A percentile compares a stretch with the other conserved stretches of the same genome.
Evolutionary conservation across 805 yeast genomes (phyloP).

Genomic region (Saccharomycopsis sp.): DNA sequence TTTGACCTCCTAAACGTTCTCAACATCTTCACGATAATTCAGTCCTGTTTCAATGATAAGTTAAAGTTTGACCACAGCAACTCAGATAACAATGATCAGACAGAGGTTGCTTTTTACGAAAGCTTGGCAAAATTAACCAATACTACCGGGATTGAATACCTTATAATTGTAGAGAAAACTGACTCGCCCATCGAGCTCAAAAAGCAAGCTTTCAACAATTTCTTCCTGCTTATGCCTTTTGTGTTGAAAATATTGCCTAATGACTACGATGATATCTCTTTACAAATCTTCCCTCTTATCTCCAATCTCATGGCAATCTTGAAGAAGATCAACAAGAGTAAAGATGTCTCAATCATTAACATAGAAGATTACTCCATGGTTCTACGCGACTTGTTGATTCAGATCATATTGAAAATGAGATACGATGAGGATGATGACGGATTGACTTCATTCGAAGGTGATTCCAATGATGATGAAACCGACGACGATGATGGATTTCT

Average conservation of each 20-base stretch:
- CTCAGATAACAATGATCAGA: constrained; percentile 31
- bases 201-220: constrained; percentile 33
- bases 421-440: constrained; percentile 73
- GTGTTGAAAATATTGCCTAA: constrained; percentile 65
- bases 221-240: constrained; percentile 64
- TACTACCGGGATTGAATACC: constrained; percentile 67
- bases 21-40: constrained; percentile 33
- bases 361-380: constrained; percentile 38
- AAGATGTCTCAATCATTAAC: constrained; percentile 32
- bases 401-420: constrained; percentile 70
- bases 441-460: constrained; percentile 28
- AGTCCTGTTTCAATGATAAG: constrained; percentile 27
- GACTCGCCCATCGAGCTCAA: constrained; percentile 36
- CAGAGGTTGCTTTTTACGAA: constrained; percentile 57
- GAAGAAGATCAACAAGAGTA: constrained; percentile 45
- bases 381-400: constrained; percentile 55
- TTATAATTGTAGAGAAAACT: constrained; percentile 56
- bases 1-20: constrained; percentile 66
- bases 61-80: constrained; percentile 31
- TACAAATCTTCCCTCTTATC: constrained; percentile 76
- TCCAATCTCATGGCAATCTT: constrained; percentile 65
- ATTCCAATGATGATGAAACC: constrained; percentile 59
- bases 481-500: constrained; percentile 74
- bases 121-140: constrained; percentile 67
- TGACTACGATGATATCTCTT: constrained; percentile 83